Percentiles rank a stretch among this genome's conserved stretches.
Conservation (phyloP, 345 rosid genomes). For the Litchi chinensis region DNA sequence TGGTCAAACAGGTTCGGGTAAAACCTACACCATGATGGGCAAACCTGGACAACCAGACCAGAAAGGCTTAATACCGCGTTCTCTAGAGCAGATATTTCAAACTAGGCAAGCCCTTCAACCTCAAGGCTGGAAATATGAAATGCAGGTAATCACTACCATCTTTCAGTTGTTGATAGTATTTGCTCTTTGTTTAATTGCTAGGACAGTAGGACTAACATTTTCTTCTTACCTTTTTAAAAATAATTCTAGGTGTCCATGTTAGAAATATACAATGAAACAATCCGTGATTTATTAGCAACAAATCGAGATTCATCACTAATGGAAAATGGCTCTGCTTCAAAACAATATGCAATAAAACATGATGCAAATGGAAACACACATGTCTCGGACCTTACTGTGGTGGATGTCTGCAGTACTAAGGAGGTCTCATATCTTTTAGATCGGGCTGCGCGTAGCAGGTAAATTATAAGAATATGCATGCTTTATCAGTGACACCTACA, state of each 20-base stretch:
- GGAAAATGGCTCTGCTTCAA: slow-evolving; percentile 55
- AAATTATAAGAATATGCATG: slow-evolving; percentile 13
- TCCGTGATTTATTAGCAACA: slow-evolving; percentile 79
- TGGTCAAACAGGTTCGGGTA: slow-evolving; percentile 98
- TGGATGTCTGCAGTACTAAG: slow-evolving; percentile 70
- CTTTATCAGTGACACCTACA: neutral
- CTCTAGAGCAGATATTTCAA: slow-evolving; percentile 90
- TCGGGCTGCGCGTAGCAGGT: slow-evolving; percentile 90
- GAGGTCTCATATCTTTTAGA: slow-evolving; percentile 78
- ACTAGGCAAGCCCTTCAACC: slow-evolving; percentile 79
- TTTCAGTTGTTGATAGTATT: neutral
- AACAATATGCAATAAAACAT: slow-evolving; percentile 69
- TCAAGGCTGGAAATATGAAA: slow-evolving; percentile 96
- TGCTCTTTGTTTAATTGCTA: slow-evolving; percentile 4
- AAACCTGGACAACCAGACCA: slow-evolving; percentile 67
- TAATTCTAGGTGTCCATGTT: slow-evolving; percentile 84
- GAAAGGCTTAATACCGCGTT: slow-evolving; percentile 88
- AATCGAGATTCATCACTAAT: slow-evolving; percentile 52
- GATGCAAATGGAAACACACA: slow-evolving; percentile 85
- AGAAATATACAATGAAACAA: slow-evolving; percentile 94
- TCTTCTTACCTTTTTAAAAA: slow-evolving; percentile 6
- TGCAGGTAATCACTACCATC: slow-evolving; percentile 60
- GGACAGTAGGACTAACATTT: neutral
- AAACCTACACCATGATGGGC: slow-evolving; percentile 99
- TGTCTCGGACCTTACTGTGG: slow-evolving; percentile 70